Evolutionary conservation across 106 monocot genomes (phyloP).

Genomic region (Dendrobium chrysotoxum): DNA sequence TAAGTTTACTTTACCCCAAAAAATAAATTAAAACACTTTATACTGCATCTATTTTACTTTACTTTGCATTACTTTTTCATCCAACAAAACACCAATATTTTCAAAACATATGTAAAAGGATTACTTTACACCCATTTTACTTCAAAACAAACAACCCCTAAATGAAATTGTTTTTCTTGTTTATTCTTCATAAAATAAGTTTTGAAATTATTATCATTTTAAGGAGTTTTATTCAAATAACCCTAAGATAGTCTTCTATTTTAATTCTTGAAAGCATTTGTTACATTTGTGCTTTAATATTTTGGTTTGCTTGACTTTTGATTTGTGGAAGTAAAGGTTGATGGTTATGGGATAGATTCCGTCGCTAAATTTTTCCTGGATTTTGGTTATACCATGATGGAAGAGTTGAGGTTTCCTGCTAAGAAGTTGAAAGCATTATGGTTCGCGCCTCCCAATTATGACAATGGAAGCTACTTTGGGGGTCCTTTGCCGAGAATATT

Average conservation of each 20-base stretch:
- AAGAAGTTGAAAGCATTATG: slow-evolving; percentile 91
- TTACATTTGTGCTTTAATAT: not conserved
- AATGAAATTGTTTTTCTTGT: not conserved
- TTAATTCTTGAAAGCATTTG: not conserved
- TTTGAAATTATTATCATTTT: not conserved
- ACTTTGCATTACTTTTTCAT: too few species aligned
- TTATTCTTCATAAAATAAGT: not conserved
- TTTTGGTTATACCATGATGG: slow-evolving; percentile 72
- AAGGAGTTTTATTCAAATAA: not conserved
- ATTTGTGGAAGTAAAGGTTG: slow-evolving; percentile 41
- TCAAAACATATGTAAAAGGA: too few species aligned
- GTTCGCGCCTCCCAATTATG: slow-evolving; percentile 71
- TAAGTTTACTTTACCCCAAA: too few species aligned
- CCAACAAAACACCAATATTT: too few species aligned
- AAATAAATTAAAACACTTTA: too few species aligned
- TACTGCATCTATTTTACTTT: too few species aligned
- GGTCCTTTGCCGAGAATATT: slow-evolving; percentile 91
- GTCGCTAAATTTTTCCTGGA: slow-evolving; percentile 78
- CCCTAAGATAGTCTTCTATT: not conserved
- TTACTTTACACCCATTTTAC: too few species aligned
- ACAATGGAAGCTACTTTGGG: slow-evolving; percentile 27
- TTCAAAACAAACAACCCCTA: too few species aligned
- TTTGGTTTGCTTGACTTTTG: not conserved
- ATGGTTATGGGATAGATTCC: slow-evolving; percentile 88
- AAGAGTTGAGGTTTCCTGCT: slow-evolving; percentile 83